These are phyloP conservation scores for Geotrichum fermentans DNA, from an alignment of 1,139 yeast genomes.

Conservation along the genomic window DNA sequence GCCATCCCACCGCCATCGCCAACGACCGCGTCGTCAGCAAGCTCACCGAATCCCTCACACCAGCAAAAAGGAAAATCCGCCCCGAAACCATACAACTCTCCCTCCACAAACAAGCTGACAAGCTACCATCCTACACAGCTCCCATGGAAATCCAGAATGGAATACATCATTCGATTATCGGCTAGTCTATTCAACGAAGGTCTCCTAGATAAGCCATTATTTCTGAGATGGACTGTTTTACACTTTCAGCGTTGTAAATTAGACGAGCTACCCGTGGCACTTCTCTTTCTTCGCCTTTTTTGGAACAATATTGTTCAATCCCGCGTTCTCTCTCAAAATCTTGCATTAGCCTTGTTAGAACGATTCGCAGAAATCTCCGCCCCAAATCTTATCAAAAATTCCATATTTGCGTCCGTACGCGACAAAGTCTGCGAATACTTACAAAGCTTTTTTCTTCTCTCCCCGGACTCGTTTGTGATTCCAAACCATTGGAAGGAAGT, in stretches of 20 bases:
- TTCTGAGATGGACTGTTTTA: conserved; percentile 59
- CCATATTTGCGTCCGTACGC: conserved; percentile 9
- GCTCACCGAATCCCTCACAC: conserved; percentile 12
- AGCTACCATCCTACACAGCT: conserved; percentile 6
- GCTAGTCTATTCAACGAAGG: conserved; percentile 65
- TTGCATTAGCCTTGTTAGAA: conserved; percentile 32
- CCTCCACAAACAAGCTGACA: conserved; percentile 26
- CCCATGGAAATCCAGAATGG: conserved; percentile 50
- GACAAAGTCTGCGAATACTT: conserved; percentile 21
- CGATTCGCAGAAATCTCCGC: conserved; percentile 17
- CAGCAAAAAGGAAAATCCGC: conserved; percentile 23
- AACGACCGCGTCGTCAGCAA: conserved; percentile 1
- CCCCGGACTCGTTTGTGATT: conserved; percentile 66
- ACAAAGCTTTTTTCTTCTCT: conserved; percentile 46
- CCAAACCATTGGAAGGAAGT: conserved; percentile 68
- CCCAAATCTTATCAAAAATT: conserved; percentile 11
- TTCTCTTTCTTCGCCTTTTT: conserved; percentile 58
- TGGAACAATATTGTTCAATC: conserved; percentile 61
- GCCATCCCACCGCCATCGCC: conserved; percentile 15
- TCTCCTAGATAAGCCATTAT: conserved; percentile 56
- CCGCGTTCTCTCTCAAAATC: conserved; percentile 39
- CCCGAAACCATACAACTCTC: conserved; percentile 28
- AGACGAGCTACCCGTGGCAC: conserved; percentile 48
- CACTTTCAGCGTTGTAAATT: conserved; percentile 49
- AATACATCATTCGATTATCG: conserved; percentile 55